Evolutionary conservation across 345 rosid species (phyloP).

Genomic region (Nasturtium officinale): DNA sequence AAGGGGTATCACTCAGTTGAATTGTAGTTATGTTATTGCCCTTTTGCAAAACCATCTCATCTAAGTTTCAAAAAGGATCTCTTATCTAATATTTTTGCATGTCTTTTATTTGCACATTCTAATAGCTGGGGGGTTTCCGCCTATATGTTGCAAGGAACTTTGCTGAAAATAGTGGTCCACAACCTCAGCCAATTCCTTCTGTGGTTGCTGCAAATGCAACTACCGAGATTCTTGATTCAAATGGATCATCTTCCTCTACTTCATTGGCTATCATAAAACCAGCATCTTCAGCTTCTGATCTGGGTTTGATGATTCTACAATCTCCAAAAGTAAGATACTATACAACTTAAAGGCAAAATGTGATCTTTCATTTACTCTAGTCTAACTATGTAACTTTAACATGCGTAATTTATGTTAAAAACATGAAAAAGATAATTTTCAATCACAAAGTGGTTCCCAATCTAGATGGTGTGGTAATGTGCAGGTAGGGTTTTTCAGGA

Average conservation of each 20-base stretch:
- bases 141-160: slow-evolving; percentile 65
- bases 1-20: slow-evolving; percentile 39
- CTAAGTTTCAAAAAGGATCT: background rate
- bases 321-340: slow-evolving; percentile 75
- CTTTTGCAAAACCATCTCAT: slow-evolving; percentile 9
- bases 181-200: slow-evolving; percentile 47
- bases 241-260: slow-evolving; percentile 59
- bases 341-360: slow-evolving; percentile 19
- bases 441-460: background rate
- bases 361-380: slow-evolving; percentile 2
- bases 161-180: slow-evolving; percentile 44
- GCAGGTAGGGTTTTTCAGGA: slow-evolving; percentile 85
- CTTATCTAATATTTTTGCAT: slow-evolving; percentile 25
- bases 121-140: slow-evolving; percentile 78
- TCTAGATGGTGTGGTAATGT: slow-evolving; percentile 27
- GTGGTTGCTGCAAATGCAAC: slow-evolving; percentile 41
- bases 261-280: slow-evolving; percentile 63
- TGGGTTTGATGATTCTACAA: slow-evolving; percentile 71
- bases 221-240: slow-evolving; percentile 29
- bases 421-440: background rate
- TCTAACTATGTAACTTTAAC: slow-evolving; percentile 8
- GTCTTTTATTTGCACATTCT: slow-evolving; percentile 33
- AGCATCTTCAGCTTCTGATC: slow-evolving; percentile 69
- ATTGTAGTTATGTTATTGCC: slow-evolving; percentile 18
- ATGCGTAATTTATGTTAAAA: background rate